Evolutionary conservation across 2,329 filamentous ascomycete species (phyloP), one percentile per base, ranked within the genome.

Genomic region (Hymenoscyphus linearis): DNA sequence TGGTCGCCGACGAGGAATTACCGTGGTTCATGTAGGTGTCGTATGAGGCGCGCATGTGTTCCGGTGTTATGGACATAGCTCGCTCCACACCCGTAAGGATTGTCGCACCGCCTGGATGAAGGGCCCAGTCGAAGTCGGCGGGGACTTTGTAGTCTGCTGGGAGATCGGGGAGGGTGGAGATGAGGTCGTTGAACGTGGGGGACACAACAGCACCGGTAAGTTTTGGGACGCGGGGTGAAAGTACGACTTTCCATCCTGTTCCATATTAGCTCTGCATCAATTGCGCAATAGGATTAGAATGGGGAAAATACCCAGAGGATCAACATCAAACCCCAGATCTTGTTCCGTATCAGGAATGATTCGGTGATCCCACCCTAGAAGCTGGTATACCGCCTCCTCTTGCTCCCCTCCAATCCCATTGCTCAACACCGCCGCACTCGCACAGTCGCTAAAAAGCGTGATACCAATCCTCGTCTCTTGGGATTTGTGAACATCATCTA

Each of bases 31-130:
- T 84, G 67, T 90, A 90, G 18, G 85, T 83, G 64, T 88, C 83
- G 69, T 87, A 88, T 62, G 84, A 87, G n/a, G 86, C 86, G 55
- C 85, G 79, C 76, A 90, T 84, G 66, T 89, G 86, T 67, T 87
- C 82, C 0, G 85, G 75, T 0, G 78, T 78, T 54, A 90, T 80
- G 5, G 74, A 71, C 77, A 90, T 78, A 1, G 76, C 78, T 50
- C 76, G 76, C 71, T 89, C 83, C 0, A 87, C 84, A 0, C 85
- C 85, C 0, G 84, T 79, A 2, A 90, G 76, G 50, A 90, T 88
- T 0, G 85, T 85, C 0, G 84, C 79, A 18, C 87, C 87, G 4
- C 87, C 87, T 0, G 87, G 87, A 67, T 90, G 87, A 70, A 90
- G 81, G 0, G 86, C 87, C 87, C 87, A 90, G 75, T 90, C 87